Evolutionary conservation across 768 basidiomycete species (phyloP).

Genomic region (Cantharellus cinnabarinus): DNA sequence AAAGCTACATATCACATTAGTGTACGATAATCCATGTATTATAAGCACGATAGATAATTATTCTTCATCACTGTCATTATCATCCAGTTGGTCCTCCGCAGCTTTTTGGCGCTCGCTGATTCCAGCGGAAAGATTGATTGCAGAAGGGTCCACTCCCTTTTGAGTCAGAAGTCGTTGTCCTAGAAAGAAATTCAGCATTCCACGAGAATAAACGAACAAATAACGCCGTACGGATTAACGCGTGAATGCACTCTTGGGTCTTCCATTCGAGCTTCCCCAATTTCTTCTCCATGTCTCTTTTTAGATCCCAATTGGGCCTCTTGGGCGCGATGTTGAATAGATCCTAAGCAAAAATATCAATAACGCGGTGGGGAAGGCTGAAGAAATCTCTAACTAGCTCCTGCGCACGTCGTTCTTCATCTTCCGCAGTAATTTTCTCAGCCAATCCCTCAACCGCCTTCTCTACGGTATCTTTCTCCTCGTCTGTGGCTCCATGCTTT

Average conservation of each 20-base stretch:
- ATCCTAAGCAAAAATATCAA: constrained; percentile 31
- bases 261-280: constrained; percentile 71
- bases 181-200: constrained; percentile 13
- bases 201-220: background rate
- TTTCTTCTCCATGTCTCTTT: constrained; percentile 83
- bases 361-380: background rate
- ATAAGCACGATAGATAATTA: constrained; percentile 12
- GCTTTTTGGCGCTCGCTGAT: constrained; percentile 50
- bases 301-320: constrained; percentile 90
- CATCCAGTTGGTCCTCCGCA: constrained; percentile 28
- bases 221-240: constrained; percentile 60
- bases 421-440: constrained; percentile 66
- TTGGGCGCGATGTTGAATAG: constrained; percentile 96
- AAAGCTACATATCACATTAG: no score
- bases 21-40: background rate
- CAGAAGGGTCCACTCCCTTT: constrained; percentile 30
- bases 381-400: constrained; percentile 44
- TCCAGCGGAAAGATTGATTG: constrained; percentile 58
- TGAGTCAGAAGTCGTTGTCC: constrained; percentile 64
- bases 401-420: constrained; percentile 64
- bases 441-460: constrained; percentile 65
- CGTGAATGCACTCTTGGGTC: constrained; percentile 83
- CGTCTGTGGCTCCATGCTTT: constrained; percentile 37
- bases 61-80: constrained; percentile 41
- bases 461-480: constrained; percentile 69